phyloP scores from a whole-genome alignment of 23 red algal species.

The Gracilaria gracilis region DNA sequence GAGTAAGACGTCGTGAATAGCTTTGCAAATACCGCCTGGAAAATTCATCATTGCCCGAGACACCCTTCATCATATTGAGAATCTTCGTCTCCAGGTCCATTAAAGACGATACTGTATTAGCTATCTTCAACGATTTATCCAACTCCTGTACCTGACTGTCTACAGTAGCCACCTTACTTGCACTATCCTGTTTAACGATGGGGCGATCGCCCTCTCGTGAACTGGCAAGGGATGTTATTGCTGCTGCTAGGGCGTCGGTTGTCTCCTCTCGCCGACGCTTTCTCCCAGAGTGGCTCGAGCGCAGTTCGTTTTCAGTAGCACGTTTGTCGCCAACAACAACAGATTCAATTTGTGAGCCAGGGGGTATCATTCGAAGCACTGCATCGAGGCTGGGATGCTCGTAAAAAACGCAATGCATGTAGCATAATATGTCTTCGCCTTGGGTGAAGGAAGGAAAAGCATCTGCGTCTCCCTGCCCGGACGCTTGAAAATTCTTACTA shows the following conservation, averaged over 20 bases:
- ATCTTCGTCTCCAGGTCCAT: slow-evolving; percentile 45
- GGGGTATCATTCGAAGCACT: not conserved
- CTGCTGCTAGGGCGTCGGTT: slow-evolving; percentile 14
- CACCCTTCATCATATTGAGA: slow-evolving; percentile 1
- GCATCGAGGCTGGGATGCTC: slow-evolving; percentile 19
- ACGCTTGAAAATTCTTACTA: not conserved
- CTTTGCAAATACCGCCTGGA: not conserved
- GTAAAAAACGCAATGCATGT: slow-evolving; percentile 55
- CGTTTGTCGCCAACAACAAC: not conserved
- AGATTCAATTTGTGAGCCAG: slow-evolving; percentile 21
- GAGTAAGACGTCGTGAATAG: not conserved
- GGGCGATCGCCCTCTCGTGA: not conserved
- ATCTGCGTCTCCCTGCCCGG: slow-evolving; percentile 6
- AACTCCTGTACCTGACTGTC: not conserved
- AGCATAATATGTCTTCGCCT: slow-evolving; percentile 19
- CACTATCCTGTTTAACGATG: slow-evolving; percentile 28
- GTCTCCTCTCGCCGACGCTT: slow-evolving; percentile 29
- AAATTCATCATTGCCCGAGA: not conserved
- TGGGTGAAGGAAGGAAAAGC: slow-evolving; percentile 11
- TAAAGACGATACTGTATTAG: slow-evolving; percentile 16
- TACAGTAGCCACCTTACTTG: not conserved
- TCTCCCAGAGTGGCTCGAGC: not conserved
- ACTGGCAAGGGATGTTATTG: slow-evolving; percentile 13
- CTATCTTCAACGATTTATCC: not conserved
- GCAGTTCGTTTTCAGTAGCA: not conserved